Percentiles rank a stretch among this genome's conserved stretches.
phyloP scores from a whole-genome alignment of 2,329 filamentous ascomycete genomes.

The Sarocladiaceae sp. region DNA sequence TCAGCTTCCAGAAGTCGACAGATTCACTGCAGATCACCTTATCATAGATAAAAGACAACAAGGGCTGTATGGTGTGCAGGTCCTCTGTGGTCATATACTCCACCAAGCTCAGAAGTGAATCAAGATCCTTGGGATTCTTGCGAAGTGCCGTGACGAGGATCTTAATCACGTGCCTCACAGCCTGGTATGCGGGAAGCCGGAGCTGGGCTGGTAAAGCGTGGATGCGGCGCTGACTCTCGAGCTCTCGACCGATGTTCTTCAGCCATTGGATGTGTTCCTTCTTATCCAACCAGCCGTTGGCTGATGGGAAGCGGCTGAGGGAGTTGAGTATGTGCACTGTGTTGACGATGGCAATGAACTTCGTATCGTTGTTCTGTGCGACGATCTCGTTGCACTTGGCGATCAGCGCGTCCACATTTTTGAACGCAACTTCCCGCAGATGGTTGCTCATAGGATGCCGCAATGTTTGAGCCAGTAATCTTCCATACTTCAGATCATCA shows the following conservation, averaged over 20 bases:
- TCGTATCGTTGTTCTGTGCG: slow-evolving; percentile 62
- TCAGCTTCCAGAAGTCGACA: slow-evolving; percentile 75
- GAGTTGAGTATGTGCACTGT: slow-evolving; percentile 80
- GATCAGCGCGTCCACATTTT: slow-evolving; percentile 67
- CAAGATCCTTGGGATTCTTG: slow-evolving; percentile 67
- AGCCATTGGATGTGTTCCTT: slow-evolving; percentile 55
- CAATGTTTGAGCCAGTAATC: slow-evolving; percentile 85
- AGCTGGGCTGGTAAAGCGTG: slow-evolving; percentile 66
- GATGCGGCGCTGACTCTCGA: slow-evolving; percentile 66
- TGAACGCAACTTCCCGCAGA: slow-evolving; percentile 67
- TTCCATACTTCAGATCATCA: slow-evolving; percentile 79
- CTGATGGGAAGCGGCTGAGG: slow-evolving; percentile 59
- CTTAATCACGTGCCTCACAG: slow-evolving; percentile 78
- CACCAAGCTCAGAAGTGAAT: slow-evolving; percentile 78
- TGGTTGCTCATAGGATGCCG: slow-evolving; percentile 66
- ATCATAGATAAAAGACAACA: slow-evolving; percentile 79
- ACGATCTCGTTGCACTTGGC: slow-evolving; percentile 58
- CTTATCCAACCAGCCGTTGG: slow-evolving; percentile 65
- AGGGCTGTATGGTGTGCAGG: slow-evolving; percentile 66
- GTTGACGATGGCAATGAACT: slow-evolving; percentile 69
- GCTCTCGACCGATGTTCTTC: slow-evolving; percentile 63
- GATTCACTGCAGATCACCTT: slow-evolving; percentile 79
- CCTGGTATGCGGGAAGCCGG: slow-evolving; percentile 81
- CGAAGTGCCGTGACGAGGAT: slow-evolving; percentile 78
- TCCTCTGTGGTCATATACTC: slow-evolving; percentile 79